Evolutionary conservation across 495 filamentous ascomycete genomes (phyloP), one percentile per base, ranked within the genome.

Genomic region (Penicillium paxilli): DNA sequence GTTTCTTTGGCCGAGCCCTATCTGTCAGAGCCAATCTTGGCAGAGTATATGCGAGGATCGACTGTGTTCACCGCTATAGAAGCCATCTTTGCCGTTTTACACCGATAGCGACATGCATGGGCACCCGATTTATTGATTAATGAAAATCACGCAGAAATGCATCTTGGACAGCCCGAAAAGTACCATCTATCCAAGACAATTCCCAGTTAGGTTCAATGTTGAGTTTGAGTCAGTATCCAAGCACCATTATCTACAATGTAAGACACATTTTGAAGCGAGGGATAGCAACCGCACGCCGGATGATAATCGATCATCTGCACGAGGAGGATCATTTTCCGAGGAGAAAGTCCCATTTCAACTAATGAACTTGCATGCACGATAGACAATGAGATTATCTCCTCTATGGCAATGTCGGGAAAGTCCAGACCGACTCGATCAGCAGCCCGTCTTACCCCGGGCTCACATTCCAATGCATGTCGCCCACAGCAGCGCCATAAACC

Each of bases 381-480:
- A n/a, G 40, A 42, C 19, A 42, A 42, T 42, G 40, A 10, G 10
- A 22, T 42, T 42, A n/a, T 23, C 20, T 9, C 14, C 40, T 11
- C 42, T 21, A 40, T 21, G 7, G 2, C 16, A 38, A 14, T 10
- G 23, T 26, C 2, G 20, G 30, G 23, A 45, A 26, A 40, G 44
- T 42, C 47, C 52, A 58, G 50, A 52, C 49, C 54, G 47, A 51
- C 41, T 47, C 21, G 42, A 52, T 47, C 10, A 49, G 45, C 21
- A 35, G 20, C 23, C 26, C 35, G 49, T 28, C 26, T 47, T 1
- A 47, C 26, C 41, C 37, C 48, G 21, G 17, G n/a, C 40, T 61
- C 63, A 66, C 63, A 66, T 66, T 64, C 63, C 63, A 64, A 59
- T 66, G 60, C 57, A 66, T 56, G 54, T 47, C 38, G 54, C 35